Base-by-base conservation (phyloP, 352 stramenopile species). In the Pythium apleroticum region DNA sequence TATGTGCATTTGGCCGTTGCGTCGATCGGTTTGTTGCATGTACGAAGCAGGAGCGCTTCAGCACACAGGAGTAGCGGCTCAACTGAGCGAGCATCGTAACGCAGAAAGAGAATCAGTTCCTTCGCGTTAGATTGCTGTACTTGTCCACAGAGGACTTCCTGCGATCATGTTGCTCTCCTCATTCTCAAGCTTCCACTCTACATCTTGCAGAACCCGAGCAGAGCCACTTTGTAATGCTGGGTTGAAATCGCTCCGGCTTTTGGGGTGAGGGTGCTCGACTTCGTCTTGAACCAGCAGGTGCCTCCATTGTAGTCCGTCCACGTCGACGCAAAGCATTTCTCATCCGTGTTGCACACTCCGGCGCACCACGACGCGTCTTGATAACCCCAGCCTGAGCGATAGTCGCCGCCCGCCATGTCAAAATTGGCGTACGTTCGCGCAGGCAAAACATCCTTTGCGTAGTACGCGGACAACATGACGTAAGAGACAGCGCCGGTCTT, bases 401-500 rank as follows among this genome's bases (percentile, higher is more conserved):
- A 12, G 7, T 48, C 41, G 17, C n/a, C n/a, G 8, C 41, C 41
- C 1, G 2, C 1, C 41, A 48, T 48, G 41, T 48, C 41, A 5
- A 15, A 11, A 10, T 48, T 48, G 9, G 17, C 41, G 41, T 48
- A 48, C 41, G 41, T 48, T 4, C 41, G 41, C 17, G 41, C 41
- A 48, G 17, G 19, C 41, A 48, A 5, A 33, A 33, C 30, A 33
- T 33, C 30, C 9, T 9, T 4, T 9, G 30, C 30, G 9, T 33
- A 33, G 30, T 33, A 17, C 31, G 56, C 56, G 43, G 7, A 54
- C 19, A 33, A 54, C 9, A 11, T 8, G 17, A 48, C 25, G 41
- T 15, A 64, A n/a, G 57, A 50, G 14, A 22, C 24, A 0, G 57
- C 46, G 17, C 57, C 57, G 5, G 50, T 50, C 10, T 27, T 49